A percentile compares a stretch with the other conserved stretches of the same genome.
Conservation (phyloP, 495 filamentous ascomycete species). For the Penicillium simplicissimum region DNA sequence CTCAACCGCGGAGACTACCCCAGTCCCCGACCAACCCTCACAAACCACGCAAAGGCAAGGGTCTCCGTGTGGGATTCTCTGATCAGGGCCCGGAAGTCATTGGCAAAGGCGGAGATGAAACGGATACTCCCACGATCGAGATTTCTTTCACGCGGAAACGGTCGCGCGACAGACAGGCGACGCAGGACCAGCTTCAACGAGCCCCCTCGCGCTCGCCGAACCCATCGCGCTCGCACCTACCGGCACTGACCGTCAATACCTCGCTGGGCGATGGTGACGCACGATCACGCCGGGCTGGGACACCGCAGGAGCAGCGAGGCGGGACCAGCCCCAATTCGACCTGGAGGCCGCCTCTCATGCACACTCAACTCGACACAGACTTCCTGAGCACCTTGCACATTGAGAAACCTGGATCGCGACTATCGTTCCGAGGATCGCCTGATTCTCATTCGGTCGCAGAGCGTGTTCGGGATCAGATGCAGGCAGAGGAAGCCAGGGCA, state of each 20-base stretch:
- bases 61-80: slow-evolving; percentile 70
- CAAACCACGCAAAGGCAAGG: slow-evolving; percentile 52
- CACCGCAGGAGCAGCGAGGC: slow-evolving; percentile 19
- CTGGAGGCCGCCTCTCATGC: slow-evolving; percentile 33
- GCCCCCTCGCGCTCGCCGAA: slow-evolving; percentile 18
- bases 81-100: slow-evolving; percentile 71
- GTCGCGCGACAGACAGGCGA: slow-evolving; percentile 32
- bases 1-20: not conserved
- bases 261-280: slow-evolving; percentile 34
- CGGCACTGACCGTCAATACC: slow-evolving; percentile 42
- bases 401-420: slow-evolving; percentile 36
- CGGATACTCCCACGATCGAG: slow-evolving; percentile 65
- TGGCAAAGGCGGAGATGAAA: slow-evolving; percentile 85
- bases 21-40: slow-evolving; percentile 5
- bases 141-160: slow-evolving; percentile 57
- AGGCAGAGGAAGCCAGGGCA: slow-evolving; percentile 68
- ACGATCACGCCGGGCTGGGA: slow-evolving; percentile 15
- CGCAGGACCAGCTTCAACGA: slow-evolving; percentile 8
- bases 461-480: slow-evolving; percentile 67
- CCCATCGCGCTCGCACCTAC: slow-evolving; percentile 20
- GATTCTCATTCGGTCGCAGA: slow-evolving; percentile 52
- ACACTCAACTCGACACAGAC: slow-evolving; percentile 39
- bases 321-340: slow-evolving; percentile 16
- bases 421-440: slow-evolving; percentile 45
- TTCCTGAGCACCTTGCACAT: slow-evolving; percentile 40